Evolutionary conservation across 2,329 filamentous ascomycete genomes (phyloP), one percentile per base, ranked within the genome.

Genomic region (Botrytis sinoallii): DNA sequence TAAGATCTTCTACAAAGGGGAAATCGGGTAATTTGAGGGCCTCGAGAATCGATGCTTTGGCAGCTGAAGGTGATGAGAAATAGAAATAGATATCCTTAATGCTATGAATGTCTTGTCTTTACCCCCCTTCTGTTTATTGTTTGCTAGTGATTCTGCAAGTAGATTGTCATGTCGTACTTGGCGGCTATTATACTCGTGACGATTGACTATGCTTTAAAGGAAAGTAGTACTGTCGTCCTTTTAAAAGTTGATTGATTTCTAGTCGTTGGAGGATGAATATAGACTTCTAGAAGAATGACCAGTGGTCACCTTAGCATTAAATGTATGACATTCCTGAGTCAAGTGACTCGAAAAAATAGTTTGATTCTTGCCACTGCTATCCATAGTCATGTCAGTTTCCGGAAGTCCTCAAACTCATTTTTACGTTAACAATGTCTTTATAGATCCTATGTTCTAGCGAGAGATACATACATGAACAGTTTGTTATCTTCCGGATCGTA

Each of bases 1-100:
- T 72, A 29, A 72, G 71, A 59, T 72, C 71, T 3, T 68, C 63
- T 72, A 68, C 63, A 4, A 68, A 35, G 40, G 40, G 52, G 22
- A 60, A 69, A 18, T 67, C 70, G 4, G 44, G n/a, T 25, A 57
- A 10, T 22, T 57, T 57, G 48, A 57, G 18, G 10, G 35, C 38
- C 25, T 20, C 66, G 2, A 69, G 52, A 69, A 69, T 42, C 6
- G 66, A 69, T 69, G 38, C 35, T 42, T 32, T 40, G n/a, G 66
- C 66, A 32, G 52, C 48, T 10, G 66, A 69, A 40, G 29, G 48
- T 69, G 66, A 69, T 57, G 66, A 42, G 35, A 69, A 57, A 69
- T 69, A 69, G 66, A 57, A 57, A 42, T 69, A 69, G 48, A 57
- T 68, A 42, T 57, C 29, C 25, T 69, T 44, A 69, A 57, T 69